Percentiles rank a stretch among this genome's conserved stretches.
These are phyloP conservation scores for Aspergillus calidoustus DNA, from an alignment of 2,329 filamentous ascomycete species.

Conservation along the genomic window DNA sequence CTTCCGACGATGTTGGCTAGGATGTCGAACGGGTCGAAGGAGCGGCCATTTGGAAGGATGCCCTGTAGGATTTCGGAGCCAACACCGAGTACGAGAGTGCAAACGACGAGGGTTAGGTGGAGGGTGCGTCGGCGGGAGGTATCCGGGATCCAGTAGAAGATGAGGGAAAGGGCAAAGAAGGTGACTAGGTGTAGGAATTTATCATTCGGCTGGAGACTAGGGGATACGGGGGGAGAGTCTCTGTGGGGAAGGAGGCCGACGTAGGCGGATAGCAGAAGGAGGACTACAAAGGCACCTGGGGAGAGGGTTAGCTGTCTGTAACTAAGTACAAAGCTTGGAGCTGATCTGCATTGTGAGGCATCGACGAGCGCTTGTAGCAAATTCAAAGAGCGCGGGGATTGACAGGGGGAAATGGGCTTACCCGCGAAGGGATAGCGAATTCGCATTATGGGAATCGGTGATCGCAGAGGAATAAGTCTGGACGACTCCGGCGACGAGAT, in stretches of 20 bases:
- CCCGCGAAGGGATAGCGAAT: conserved; percentile 89
- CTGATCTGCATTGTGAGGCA: conserved; percentile 1
- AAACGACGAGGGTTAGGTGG: conserved; percentile 80
- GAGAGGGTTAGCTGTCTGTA: conserved; percentile 1
- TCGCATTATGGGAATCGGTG: conserved; percentile 62
- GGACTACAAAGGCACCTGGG: conserved; percentile 66
- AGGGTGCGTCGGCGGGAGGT: conserved; percentile 83
- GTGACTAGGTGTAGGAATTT: conserved; percentile 85
- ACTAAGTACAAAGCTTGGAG: conserved; percentile 20
- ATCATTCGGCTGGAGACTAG: conserved; percentile 72
- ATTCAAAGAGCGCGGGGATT: neutral
- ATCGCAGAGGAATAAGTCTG: conserved; percentile 15
- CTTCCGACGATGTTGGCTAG: conserved; percentile 85
- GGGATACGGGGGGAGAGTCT: conserved; percentile 42
- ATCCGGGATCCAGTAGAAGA: conserved; percentile 97
- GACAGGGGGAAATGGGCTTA: conserved; percentile 50
- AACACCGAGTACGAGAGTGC: conserved; percentile 65
- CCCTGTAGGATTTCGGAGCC: conserved; percentile 63
- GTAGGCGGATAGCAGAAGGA: conserved; percentile 78
- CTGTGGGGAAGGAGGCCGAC: conserved; percentile 70
- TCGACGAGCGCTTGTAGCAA: neutral
- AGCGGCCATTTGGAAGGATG: conserved; percentile 72
- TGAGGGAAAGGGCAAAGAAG: conserved; percentile 82
- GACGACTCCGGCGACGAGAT: conserved; percentile 14
- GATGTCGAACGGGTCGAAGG: conserved; percentile 82